Evolutionary conservation across 1,284 basidiomycete species (phyloP), one percentile per base, ranked within the genome.

Genomic region (Wolfiporia cocos): DNA sequence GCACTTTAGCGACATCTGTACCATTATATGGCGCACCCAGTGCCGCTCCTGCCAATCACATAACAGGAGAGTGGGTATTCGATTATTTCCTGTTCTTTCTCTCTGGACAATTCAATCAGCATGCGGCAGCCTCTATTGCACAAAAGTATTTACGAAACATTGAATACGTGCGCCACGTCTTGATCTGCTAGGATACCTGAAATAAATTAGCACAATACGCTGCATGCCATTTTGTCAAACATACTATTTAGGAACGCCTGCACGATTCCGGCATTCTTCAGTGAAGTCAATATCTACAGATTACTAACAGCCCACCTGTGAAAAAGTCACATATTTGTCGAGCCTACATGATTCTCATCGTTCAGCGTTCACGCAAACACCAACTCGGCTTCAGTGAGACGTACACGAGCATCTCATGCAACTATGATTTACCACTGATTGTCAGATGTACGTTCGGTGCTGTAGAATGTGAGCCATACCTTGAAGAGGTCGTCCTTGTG

Each of bases 31-130:
- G 41, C 64, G 15, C 56, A 82, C 81, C 83, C 81, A 0, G 83
- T 86, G 2, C 84, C 84, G 49, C 82, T 85, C 28, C 84, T 66
- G 0, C 83, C 84, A 2, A 86, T 52, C 14, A 86, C 82, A 55
- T 78, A 84, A 46, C 79, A 83, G 0, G 82, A 84, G 1, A 66
- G 60, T 0, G 62, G 59, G 51, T 84, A 69, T 34, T 84, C 74
- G 10, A 84, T 74, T 21, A 87, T 82, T 35, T 59, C 64, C 52
- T 70, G 73, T 51, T 87, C 83, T 24, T 71, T 62, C 0, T 71
- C 61, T 0, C 83, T 85, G 41, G 22, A 23, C 9, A 17, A 18
- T 10, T 12, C 20, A 22, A n/a, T 41, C 5, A 41, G n/a, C 20
- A 31, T 17, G 17, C 7, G 3, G 10, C 2, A n/a, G n/a, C n/a